Conservation (phyloP, 2,329 filamentous ascomycete genomes). For the Trichoderma aggressivum region DNA sequence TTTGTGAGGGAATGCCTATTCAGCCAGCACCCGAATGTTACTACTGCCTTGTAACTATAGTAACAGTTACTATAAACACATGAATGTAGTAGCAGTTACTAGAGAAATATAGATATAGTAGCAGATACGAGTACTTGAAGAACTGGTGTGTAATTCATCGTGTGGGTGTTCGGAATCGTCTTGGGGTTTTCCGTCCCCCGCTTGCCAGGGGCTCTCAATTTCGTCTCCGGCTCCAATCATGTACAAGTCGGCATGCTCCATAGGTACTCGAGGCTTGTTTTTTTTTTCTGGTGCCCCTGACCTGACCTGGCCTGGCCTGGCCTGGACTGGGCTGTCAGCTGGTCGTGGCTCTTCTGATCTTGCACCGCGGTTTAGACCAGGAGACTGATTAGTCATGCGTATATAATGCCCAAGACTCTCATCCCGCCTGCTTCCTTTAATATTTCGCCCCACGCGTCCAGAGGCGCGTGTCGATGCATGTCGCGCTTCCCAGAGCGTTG, state of each 20-base stretch:
- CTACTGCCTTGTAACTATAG: too few species aligned
- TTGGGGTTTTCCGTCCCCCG: too few species aligned
- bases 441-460: neutral
- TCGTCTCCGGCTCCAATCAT: neutral
- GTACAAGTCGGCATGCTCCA: neutral
- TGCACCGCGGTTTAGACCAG: neutral
- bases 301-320: too few species aligned
- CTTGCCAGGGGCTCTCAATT: neutral
- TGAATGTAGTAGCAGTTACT: too few species aligned
- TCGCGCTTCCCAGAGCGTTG: neutral
- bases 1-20: too few species aligned
- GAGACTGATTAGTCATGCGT: constrained; percentile 17
- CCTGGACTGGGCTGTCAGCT: neutral
- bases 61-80: too few species aligned
- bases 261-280: neutral
- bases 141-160: too few species aligned
- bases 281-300: neutral
- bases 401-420: constrained; percentile 10
- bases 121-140: too few species aligned
- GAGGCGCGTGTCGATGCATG: neutral
- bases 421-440: constrained; percentile 3
- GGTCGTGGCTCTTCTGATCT: constrained; percentile 8
- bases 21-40: too few species aligned
- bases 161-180: too few species aligned
- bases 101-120: too few species aligned